Conservation (phyloP, 805 yeast genomes). For the Ogataea allantospora region DNA sequence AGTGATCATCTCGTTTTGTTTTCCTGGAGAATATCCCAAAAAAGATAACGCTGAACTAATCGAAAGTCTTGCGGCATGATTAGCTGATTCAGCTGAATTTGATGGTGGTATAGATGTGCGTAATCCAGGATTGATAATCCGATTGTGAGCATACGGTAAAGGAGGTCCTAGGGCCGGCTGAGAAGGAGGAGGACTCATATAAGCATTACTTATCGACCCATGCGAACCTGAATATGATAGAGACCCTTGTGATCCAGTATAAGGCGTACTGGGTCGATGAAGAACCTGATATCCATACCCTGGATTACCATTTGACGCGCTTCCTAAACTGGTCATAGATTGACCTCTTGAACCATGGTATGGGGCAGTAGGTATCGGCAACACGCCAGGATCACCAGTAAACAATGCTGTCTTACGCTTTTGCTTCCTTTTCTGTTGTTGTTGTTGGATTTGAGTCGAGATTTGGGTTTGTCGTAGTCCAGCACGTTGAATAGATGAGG, state of each 20-base stretch:
- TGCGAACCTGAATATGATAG: conserved; percentile 5
- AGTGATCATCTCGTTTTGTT: conserved; percentile 12
- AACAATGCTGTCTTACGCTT: conserved; percentile 25
- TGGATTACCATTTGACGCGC: conserved; percentile 6
- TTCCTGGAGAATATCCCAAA: conserved; percentile 20
- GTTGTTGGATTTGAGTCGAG: conserved; percentile 25
- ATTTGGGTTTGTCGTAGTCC: conserved; percentile 34
- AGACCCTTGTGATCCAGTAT: conserved; percentile 1
- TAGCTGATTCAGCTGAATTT: conserved; percentile 2
- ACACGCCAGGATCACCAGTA: conserved; percentile 5
- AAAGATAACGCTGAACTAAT: conserved; percentile 27
- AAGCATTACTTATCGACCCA: conserved; percentile 3
- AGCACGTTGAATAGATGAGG: conserved; percentile 28
- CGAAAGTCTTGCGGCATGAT: conserved; percentile 23
- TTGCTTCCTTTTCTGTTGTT: conserved; percentile 29
- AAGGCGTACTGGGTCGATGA: conserved; percentile 3
- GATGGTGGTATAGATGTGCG: conserved; percentile 15
- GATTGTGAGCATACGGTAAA: conserved; percentile 9
- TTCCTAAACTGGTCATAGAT: conserved; percentile 5
- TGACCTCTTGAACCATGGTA: conserved; percentile 4
- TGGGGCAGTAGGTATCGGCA: conserved; percentile 3
- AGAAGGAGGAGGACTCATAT: conserved; percentile 6
- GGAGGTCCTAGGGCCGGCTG: conserved; percentile 7
- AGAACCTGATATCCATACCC: conserved; percentile 3
- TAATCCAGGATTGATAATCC: conserved; percentile 26